Evolutionary conservation across 352 stramenopile genomes (phyloP).

Genomic region (Phytophthora citricola): DNA sequence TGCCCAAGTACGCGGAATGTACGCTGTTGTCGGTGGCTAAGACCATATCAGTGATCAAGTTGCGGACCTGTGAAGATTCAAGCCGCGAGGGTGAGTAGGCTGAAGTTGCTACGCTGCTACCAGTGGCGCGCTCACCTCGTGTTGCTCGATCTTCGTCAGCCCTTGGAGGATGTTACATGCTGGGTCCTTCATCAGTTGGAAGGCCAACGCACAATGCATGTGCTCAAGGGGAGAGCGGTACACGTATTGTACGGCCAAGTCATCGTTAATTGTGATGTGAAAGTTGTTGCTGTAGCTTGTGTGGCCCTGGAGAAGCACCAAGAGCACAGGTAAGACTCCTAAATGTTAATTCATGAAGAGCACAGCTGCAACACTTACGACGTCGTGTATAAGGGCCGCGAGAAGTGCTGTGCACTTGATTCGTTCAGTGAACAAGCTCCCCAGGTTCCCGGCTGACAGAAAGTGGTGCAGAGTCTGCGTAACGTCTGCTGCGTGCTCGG

Average conservation of each 20-base stretch:
- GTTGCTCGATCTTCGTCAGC: slow-evolving; percentile 76
- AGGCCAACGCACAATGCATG: slow-evolving; percentile 87
- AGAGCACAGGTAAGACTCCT: not conserved
- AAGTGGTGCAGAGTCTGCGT: slow-evolving; percentile 81
- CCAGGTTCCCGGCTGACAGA: slow-evolving; percentile 55
- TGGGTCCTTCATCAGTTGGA: slow-evolving; percentile 74
- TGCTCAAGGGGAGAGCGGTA: slow-evolving; percentile 88
- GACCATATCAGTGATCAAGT: slow-evolving; percentile 86
- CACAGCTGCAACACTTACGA: slow-evolving; percentile 44
- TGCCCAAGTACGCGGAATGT: slow-evolving; percentile 79
- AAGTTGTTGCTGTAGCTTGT: slow-evolving; percentile 91
- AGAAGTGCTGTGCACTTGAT: slow-evolving; percentile 79
- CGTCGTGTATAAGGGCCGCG: slow-evolving; percentile 84
- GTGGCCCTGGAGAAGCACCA: slow-evolving; percentile 57
- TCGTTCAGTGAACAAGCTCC: slow-evolving; percentile 60
- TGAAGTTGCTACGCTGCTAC: not conserved
- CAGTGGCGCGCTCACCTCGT: slow-evolving; percentile 47
- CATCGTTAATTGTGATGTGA: slow-evolving; percentile 82
- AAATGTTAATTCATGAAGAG: not conserved
- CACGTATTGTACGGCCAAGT: slow-evolving; percentile 82
- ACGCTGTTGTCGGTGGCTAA: slow-evolving; percentile 90
- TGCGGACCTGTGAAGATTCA: slow-evolving; percentile 51
- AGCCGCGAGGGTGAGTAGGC: slow-evolving; percentile 1
- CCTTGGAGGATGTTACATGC: slow-evolving; percentile 79
- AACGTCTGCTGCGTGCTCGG: slow-evolving; percentile 86